A percentile compares a stretch with the other conserved stretches of the same genome.
Conservation (phyloP, 2,329 filamentous ascomycete genomes). For the Purpureocillium lavendulum region DNA sequence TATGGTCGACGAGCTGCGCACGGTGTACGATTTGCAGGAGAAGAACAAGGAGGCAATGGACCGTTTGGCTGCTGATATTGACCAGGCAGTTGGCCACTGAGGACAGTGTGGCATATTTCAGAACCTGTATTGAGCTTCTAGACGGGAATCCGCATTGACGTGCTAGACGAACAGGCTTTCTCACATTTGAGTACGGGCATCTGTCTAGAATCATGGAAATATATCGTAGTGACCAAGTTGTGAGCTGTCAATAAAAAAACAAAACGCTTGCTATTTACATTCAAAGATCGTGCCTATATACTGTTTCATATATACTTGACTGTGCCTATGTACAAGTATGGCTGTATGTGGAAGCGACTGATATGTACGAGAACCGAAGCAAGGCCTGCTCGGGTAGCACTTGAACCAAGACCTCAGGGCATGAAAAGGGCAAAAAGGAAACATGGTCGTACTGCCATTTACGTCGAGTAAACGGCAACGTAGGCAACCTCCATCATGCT, state of each 20-base stretch:
- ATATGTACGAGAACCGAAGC: neutral
- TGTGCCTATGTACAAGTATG: constrained; percentile 3
- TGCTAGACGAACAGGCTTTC: too few species aligned
- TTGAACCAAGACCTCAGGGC: too few species aligned
- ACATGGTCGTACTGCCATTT: neutral
- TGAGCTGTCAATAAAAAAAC: too few species aligned
- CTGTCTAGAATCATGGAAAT: too few species aligned
- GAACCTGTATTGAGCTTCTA: too few species aligned
- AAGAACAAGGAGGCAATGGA: constrained; percentile 10
- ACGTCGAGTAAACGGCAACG: constrained; percentile 31
- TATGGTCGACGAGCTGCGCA: constrained; percentile 27
- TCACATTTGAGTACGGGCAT: too few species aligned
- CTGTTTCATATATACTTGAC: too few species aligned
- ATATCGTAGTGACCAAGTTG: too few species aligned
- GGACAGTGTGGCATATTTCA: too few species aligned
- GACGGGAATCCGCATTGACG: too few species aligned
- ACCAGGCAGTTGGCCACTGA: neutral
- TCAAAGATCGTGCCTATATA: neutral
- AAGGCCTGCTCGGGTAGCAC: too few species aligned
- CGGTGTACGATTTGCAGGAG: constrained; percentile 26
- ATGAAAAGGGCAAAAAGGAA: too few species aligned
- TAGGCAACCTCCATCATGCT: constrained; percentile 45
- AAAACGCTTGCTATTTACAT: neutral
- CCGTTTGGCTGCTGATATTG: constrained; percentile 8
- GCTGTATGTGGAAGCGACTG: constrained; percentile 1